Base-by-base conservation (phyloP, 176 grass and related monocot species). In the Lolium perenne region DNA sequence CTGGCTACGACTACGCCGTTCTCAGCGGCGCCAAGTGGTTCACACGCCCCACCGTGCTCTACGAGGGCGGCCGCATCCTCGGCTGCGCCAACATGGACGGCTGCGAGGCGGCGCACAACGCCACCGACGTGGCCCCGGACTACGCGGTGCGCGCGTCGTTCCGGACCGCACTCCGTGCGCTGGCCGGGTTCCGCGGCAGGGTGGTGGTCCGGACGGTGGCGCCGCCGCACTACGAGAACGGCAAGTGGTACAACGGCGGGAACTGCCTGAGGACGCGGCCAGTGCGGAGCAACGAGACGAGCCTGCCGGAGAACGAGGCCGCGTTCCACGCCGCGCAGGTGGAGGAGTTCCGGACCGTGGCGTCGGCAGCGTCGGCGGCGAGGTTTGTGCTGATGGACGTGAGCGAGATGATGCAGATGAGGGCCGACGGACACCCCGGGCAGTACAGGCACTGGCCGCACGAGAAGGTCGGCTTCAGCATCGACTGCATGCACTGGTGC, bases 1-100 rank as follows among this genome's bases (percentile, higher is more conserved):
- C 50, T 18, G 18, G 68, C 57, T 92, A 85, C 87, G 92, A 94
- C 87, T 92, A 94, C 89, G 75, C 91, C 74, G 64, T 94, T 25
- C 73, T 94, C 83, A 91, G 88, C 87, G 87, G 43, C 58, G 90
- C 32, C 32, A 35, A 35, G 32, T 35, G 32, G 32, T 35, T 35
- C 32, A 35, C 32, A 5, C 38, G 38, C 10, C 40, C 10, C 20
- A 71, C 50, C 60, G 50, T 78, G 49, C 51, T 20, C n/a, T 78
- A 15, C 1, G 18, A 38, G 32, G 32, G 32, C 32, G 32, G 32
- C 32, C 32, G 32, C 32, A 2, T 35, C 32, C 32, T 35, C 32
- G 32, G 32, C 32, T 35, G 32, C 32, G 32, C 32, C 32, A 35
- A 35, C 32, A 3, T 35, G 32, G 32, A 35, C 32, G 32, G 32